Conservation (phyloP, 75 land plant species). For the Isoetes taiwanensis region DNA sequence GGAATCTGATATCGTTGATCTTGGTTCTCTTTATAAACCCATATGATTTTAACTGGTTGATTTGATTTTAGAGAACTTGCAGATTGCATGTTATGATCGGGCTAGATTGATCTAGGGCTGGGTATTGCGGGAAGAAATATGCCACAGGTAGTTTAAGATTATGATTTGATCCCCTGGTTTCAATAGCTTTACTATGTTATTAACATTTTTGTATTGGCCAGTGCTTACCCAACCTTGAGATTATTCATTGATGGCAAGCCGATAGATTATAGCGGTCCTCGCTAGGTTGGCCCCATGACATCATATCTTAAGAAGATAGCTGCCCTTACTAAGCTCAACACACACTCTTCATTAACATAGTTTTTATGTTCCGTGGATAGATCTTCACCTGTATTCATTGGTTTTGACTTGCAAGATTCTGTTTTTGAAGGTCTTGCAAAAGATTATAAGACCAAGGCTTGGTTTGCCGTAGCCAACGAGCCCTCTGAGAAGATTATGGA, state of each 20-base stretch:
- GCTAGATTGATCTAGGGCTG: no score
- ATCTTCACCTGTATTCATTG: slow-evolving; percentile 56
- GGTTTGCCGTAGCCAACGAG: slow-evolving; percentile 68
- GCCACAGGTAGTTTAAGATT: no score
- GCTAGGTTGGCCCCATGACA: slow-evolving; percentile 48
- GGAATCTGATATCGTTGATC: no score
- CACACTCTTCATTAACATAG: slow-evolving; percentile 31
- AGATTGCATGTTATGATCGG: no score
- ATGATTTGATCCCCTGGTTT: no score
- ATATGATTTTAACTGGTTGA: no score
- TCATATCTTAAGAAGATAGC: slow-evolving; percentile 45
- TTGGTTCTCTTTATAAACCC: no score
- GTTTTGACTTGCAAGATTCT: slow-evolving; percentile 55
- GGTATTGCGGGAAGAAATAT: no score
- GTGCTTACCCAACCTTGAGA: slow-evolving; percentile 79
- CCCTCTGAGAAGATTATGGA: slow-evolving; percentile 62
- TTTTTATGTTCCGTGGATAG: slow-evolving; percentile 44
- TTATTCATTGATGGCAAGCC: slow-evolving; percentile 71
- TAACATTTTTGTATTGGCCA: no score
- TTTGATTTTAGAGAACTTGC: no score
- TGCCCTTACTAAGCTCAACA: slow-evolving; percentile 51
- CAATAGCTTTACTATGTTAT: no score
- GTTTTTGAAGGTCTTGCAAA: slow-evolving; percentile 30
- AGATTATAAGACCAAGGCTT: slow-evolving; percentile 68
- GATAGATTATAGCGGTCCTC: slow-evolving; percentile 67